Base-by-base conservation (phyloP, 805 yeast genomes). In the Metschnikowia borealis region DNA sequence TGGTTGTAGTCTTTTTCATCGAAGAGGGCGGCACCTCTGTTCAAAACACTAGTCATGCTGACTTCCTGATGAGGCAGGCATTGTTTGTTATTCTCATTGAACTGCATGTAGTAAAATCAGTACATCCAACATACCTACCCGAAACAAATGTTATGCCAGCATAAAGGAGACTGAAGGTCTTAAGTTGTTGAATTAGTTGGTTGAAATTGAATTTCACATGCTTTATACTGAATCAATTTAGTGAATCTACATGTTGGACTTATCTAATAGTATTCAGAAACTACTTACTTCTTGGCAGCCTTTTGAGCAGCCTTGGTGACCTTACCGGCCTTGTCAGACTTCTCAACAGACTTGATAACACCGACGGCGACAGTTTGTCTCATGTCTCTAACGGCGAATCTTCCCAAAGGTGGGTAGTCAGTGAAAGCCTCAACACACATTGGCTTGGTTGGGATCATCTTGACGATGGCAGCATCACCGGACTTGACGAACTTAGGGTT, bases 351-450 rank as follows among this genome's bases (percentile, higher is more conserved):
- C 85, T 92, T 92, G 87, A 92, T 87, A 74, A 91, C 96, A 88
- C 97, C 97, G 75, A 91, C 97, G 74, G 97, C 97, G 70, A 91
- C 97, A 68, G 97, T 91, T 82, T 90, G 97, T 87, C 97, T 88
- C 97, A 90, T 90, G 81, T 90, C 97, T 87, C 97, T 91, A 83
- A 90, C 97, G 75, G 75, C 75, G 68, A 70, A 70, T 67, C 74
- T 67, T 65, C 74, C 75, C 62, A 69, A 70, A 62, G 75, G 74
- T 64, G 74, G 74, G 73, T 66, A 70, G 62, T 69, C 74, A 54
- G 71, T 66, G 71, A 68, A 69, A 55, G 74, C 67, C 66, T 69
- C 74, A 66, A 69, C 74, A 67, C 69, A 68, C 74, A 69, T 68
- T 62, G 74, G 74, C 67, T 69, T 69, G 62, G 73, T 60, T 65